Percentiles rank a stretch among this genome's conserved stretches.
phyloP scores from a whole-genome alignment of 768 basidiomycete genomes.

The Crucibulum laeve region DNA sequence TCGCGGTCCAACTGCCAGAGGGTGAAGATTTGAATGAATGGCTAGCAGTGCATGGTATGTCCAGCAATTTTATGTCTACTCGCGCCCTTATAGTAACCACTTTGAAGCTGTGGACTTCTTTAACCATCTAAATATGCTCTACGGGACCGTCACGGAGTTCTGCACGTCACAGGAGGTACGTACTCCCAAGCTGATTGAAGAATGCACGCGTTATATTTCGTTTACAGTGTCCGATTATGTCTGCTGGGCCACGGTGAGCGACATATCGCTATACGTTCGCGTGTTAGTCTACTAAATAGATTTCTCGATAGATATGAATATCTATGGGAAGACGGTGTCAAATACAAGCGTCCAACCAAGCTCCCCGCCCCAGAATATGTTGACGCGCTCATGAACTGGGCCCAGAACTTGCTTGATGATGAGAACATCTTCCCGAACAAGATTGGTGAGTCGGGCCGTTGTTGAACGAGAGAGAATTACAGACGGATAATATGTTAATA shows the following conservation, averaged over 20 bases:
- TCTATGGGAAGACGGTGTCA: conserved; percentile 88
- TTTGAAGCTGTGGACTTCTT: conserved; percentile 94
- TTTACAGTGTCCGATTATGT: conserved; percentile 89
- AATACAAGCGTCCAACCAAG: conserved; percentile 88
- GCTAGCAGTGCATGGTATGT: conserved; percentile 96
- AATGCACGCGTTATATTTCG: neutral
- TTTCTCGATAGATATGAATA: conserved; percentile 72
- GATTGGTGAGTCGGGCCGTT: conserved; percentile 58
- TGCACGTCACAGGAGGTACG: conserved; percentile 89
- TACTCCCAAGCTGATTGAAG: neutral
- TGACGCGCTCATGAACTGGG: conserved; percentile 98
- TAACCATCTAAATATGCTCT: conserved; percentile 99
- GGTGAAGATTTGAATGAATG: conserved; percentile 98
- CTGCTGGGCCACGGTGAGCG: conserved; percentile 88
- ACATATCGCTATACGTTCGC: conserved; percentile 6
- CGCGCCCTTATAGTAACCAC: neutral
- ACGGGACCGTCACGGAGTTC: conserved; percentile 97
- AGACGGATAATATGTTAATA: conserved; percentile 20
- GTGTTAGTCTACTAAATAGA: neutral
- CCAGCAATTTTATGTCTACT: neutral
- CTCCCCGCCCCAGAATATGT: conserved; percentile 95
- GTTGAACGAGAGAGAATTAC: conserved; percentile 1
- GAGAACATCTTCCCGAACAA: conserved; percentile 90
- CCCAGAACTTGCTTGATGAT: conserved; percentile 88
- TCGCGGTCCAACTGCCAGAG: conserved; percentile 91